A percentile compares a stretch with the other conserved stretches of the same genome.
phyloP scores from a whole-genome alignment of 2,329 filamentous ascomycete species.

The Ophiostoma sp. region DNA sequence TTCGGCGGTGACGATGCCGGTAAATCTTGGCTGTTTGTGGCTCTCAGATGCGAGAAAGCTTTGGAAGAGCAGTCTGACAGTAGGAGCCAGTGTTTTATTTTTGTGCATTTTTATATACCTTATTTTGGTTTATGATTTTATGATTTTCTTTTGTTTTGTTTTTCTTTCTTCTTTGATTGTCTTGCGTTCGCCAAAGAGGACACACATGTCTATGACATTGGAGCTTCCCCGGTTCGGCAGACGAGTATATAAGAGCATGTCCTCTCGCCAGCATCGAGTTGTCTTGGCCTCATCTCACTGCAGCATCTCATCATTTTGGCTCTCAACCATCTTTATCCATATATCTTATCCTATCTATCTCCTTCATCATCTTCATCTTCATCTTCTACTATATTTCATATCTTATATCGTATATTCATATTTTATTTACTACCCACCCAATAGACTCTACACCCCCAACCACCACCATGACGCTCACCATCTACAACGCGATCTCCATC shows the following conservation, averaged over 20 bases:
- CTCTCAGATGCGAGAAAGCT: conserved; percentile 1
- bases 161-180: neutral
- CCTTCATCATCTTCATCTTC: neutral
- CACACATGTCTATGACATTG: neutral
- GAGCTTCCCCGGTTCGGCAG: neutral
- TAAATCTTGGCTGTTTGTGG: neutral
- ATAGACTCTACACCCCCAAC: neutral
- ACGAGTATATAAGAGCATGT: neutral
- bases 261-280: neutral
- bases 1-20: neutral
- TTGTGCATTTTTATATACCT: neutral
- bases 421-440: neutral
- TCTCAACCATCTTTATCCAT: neutral
- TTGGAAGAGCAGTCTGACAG: neutral
- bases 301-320: neutral
- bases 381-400: neutral
- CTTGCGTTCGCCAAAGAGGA: neutral
- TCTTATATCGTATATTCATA: neutral
- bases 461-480: conserved; percentile 27
- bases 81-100: neutral
- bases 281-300: neutral
- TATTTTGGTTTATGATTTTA: neutral
- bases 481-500: conserved; percentile 38
- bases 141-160: neutral
- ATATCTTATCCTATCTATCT: neutral